These are phyloP conservation scores for Heliamphora pulchella DNA, from an alignment of 179 eudicot genomes.

Conservation along the genomic window DNA sequence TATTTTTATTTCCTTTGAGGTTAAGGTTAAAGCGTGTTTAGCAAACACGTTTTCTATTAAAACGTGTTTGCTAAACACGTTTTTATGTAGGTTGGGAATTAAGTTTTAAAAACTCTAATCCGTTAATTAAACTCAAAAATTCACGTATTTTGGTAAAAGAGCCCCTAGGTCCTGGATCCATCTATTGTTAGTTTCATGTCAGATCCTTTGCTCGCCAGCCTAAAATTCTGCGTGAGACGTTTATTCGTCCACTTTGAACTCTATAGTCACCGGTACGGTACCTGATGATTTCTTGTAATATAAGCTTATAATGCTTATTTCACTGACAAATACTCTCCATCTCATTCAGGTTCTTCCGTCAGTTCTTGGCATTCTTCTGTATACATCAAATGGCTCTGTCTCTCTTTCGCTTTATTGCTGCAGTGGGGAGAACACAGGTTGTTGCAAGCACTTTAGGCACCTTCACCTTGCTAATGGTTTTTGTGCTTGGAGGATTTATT, in stretches of 20 bases:
- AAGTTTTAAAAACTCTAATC: too few relatives aligned
- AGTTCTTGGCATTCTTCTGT: slow-evolving; percentile 64
- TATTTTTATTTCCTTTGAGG: too few relatives aligned
- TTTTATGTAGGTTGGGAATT: too few relatives aligned
- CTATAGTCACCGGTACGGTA: background rate
- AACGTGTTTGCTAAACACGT: too few relatives aligned
- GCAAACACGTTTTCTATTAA: too few relatives aligned
- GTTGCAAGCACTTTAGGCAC: slow-evolving; percentile 60
- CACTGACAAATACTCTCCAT: slow-evolving; percentile 4
- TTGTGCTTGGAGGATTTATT: slow-evolving; percentile 83
- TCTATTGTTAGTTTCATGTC: background rate
- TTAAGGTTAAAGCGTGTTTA: too few relatives aligned
- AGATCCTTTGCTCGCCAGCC: background rate
- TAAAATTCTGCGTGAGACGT: background rate
- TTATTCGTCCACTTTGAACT: background rate
- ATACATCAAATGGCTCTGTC: slow-evolving; percentile 79
- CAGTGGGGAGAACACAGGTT: slow-evolving; percentile 69
- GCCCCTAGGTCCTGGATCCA: too few relatives aligned
- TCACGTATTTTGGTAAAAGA: too few relatives aligned
- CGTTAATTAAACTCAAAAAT: too few relatives aligned
- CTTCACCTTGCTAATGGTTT: slow-evolving; percentile 47
- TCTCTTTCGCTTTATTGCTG: slow-evolving; percentile 72
- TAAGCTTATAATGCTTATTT: background rate
- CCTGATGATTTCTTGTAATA: background rate
- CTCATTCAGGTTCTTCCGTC: slow-evolving; percentile 61